Base-by-base conservation (phyloP, 2,329 filamentous ascomycete genomes). In the Ascochyta clinopodiicola region DNA sequence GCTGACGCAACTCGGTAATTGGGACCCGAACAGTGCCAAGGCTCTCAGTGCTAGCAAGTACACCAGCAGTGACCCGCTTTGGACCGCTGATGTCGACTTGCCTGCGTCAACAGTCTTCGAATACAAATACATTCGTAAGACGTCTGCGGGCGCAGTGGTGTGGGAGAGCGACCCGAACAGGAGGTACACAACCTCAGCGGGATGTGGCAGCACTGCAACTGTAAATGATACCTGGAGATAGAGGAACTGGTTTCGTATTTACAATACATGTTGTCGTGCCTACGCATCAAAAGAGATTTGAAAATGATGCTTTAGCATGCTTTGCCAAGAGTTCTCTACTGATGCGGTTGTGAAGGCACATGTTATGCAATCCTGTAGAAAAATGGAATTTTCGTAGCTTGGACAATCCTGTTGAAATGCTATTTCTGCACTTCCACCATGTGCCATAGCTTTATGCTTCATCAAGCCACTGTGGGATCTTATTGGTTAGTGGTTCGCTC, bases 121-220 rank as follows among this genome's bases (percentile, higher is more conserved):
- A 51, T 84, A 82, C 61, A 76, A 75, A 61, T 84, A 81, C 60
- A 75, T 79, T 7, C 67, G 78, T 6, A 73, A 78, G 67, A 71
- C 80, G 61, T 69, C 78, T 48, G 78, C 76, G 56, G 74, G 73
- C 0, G 74, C 76, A 57, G 76, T 75, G 25, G 73, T 80, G 12
- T 81, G 78, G 68, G 80, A 83, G 74, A 74, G 70, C 29, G 66
- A 66, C 10, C 66, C 68, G 3, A 81, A 82, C 60, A 64, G 80
- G 24, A 77, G 73, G 4, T 65, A 79, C 7, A 71, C 70, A 3
- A 65, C 66, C 5, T 50, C 64, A 6, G 55, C 36, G n/a, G 59
- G 57, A 10, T 69, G 68, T 45, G 56, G 61, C 24, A 67, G 57
- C 52, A 57, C 34, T 22, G 55, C 47, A 13, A 59, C 55, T 7